A percentile compares a stretch with the other conserved stretches of the same genome.
Conservation (phyloP, 2,329 filamentous ascomycete genomes). For the Alternaria viburni region DNA sequence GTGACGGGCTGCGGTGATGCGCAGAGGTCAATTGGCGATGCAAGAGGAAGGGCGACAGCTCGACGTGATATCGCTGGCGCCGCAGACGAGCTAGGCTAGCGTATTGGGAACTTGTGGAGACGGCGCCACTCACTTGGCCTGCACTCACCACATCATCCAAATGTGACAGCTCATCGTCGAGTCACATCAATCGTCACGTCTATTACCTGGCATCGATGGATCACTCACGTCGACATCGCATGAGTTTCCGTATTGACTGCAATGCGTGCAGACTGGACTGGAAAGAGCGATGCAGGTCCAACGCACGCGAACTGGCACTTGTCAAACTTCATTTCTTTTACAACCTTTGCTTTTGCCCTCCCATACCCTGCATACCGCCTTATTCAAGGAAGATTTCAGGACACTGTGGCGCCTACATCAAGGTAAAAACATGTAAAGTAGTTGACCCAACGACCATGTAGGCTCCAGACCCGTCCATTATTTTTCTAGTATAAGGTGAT, state of each 20-base stretch:
- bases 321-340: neutral
- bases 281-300: neutral
- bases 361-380: neutral
- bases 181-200: neutral
- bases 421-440: too few relatives aligned
- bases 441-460: too few relatives aligned
- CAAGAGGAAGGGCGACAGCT: constrained; percentile 6
- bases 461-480: too few relatives aligned
- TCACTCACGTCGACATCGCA: neutral
- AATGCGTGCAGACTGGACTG: neutral
- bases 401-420: too few relatives aligned
- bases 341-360: neutral
- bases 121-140: neutral
- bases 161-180: neutral
- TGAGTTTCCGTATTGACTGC: neutral
- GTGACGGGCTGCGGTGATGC: constrained; percentile 20
- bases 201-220: neutral
- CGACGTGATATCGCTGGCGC: constrained; percentile 14
- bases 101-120: neutral
- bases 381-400: too few relatives aligned
- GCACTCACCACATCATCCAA: constrained; percentile 6
- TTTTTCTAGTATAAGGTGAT: too few relatives aligned
- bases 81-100: constrained; percentile 9
- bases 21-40: constrained; percentile 21
- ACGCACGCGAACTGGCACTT: neutral